Conservation (phyloP, 2,329 filamentous ascomycete species). For the Alternaria infectoria region DNA sequence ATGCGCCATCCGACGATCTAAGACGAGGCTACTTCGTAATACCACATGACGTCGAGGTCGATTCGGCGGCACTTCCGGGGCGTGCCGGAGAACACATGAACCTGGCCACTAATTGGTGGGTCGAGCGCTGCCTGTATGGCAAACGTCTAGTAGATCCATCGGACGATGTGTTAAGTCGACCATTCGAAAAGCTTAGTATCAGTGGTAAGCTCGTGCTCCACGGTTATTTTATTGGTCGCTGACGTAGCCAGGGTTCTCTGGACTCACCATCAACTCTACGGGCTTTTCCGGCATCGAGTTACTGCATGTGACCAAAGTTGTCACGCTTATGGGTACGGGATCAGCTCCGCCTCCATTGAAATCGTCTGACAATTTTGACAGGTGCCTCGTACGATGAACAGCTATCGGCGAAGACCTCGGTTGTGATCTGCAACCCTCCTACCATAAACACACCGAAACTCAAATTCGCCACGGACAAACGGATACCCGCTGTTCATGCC, state of each 20-base stretch:
- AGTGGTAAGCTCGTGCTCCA: conserved; percentile 47
- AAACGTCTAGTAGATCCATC: conserved; percentile 73
- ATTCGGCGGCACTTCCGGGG: conserved; percentile 44
- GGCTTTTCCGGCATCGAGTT: conserved; percentile 85
- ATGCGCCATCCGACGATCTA: conserved; percentile 34
- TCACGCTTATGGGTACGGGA: conserved; percentile 70
- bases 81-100: conserved; percentile 39
- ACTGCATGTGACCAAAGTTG: conserved; percentile 78
- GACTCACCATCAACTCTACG: conserved; percentile 77
- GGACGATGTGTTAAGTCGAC: conserved; percentile 75
- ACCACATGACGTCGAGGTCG: conserved; percentile 51
- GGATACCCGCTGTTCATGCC: conserved; percentile 78
- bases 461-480: conserved; percentile 74
- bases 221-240: conserved; percentile 15
- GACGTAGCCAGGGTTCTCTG: conserved; percentile 63
- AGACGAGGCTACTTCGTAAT: conserved; percentile 50
- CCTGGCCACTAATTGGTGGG: conserved; percentile 85
- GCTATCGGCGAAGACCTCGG: conserved; percentile 72
- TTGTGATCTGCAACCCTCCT: conserved; percentile 74
- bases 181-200: conserved; percentile 75
- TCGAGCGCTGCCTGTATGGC: conserved; percentile 84
- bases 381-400: conserved; percentile 81
- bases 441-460: conserved; percentile 74
- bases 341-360: conserved; percentile 3
- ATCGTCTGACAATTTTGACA: conserved; percentile 32